phyloP scores from a whole-genome alignment of 495 filamentous ascomycete species.

The Opeltia flavorubescens region DNA sequence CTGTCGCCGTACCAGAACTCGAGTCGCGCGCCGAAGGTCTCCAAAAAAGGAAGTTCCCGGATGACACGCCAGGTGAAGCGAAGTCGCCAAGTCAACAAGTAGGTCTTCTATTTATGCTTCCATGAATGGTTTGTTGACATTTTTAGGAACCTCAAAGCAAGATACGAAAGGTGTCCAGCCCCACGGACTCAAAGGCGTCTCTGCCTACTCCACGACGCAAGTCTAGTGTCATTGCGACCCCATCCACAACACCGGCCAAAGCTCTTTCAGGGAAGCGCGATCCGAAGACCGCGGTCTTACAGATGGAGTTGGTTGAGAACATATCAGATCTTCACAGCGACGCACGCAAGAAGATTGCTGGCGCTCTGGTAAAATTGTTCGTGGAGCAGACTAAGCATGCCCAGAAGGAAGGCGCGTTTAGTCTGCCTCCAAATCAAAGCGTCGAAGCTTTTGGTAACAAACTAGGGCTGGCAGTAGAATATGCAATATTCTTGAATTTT shows the following conservation, averaged over 20 bases:
- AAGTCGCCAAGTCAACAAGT: conserved; percentile 12
- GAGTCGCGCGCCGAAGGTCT: background rate
- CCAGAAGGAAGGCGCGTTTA: conserved; percentile 34
- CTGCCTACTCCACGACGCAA: conserved; percentile 20
- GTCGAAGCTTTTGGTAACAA: conserved; percentile 36
- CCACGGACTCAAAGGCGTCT: conserved; percentile 13
- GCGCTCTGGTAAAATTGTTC: conserved; percentile 38
- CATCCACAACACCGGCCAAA: conserved; percentile 7
- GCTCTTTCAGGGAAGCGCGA: conserved; percentile 7
- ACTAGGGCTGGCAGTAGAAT: conserved; percentile 60
- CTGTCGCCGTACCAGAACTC: background rate
- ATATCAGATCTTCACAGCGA: conserved; percentile 31
- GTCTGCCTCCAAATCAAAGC: conserved; percentile 37
- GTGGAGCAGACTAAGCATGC: conserved; percentile 36
- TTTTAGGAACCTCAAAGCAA: conserved; percentile 30
- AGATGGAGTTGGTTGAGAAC: conserved; percentile 19
- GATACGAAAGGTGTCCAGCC: conserved; percentile 34
- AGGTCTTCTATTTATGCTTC: background rate
- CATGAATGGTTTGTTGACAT: conserved; percentile 2
- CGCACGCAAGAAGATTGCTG: conserved; percentile 36
- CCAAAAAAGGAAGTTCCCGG: conserved; percentile 31
- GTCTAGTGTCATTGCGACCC: conserved; percentile 19
- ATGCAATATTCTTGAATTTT: conserved; percentile 46
- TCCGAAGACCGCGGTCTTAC: conserved; percentile 16
- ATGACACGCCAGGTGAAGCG: conserved; percentile 17